Conservation (phyloP, 345 rosid species). For the Eucalyptus albens region DNA sequence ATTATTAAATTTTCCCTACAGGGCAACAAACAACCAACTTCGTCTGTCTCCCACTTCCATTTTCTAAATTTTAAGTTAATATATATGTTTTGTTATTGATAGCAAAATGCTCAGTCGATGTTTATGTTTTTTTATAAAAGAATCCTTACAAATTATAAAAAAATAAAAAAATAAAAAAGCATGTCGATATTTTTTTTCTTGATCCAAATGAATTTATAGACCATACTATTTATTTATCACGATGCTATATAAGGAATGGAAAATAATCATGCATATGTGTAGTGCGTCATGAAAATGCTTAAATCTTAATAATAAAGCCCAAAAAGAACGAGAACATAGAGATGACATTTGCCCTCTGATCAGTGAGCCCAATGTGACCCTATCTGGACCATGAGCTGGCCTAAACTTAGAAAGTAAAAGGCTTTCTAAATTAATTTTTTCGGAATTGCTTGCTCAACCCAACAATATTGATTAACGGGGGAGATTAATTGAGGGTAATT, state of each 20-base stretch:
- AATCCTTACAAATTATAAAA: background rate
- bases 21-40: background rate
- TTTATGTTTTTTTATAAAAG: background rate
- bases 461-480: background rate
- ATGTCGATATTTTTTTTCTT: background rate
- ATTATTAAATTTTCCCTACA: background rate
- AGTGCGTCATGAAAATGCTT: background rate
- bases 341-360: background rate
- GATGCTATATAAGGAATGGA: background rate
- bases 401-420: background rate
- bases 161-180: background rate
- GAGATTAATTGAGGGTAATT: background rate
- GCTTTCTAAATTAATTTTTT: background rate
- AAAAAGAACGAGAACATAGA: background rate
- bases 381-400: background rate
- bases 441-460: background rate
- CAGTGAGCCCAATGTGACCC: background rate
- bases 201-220: background rate
- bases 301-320: background rate
- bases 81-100: background rate
- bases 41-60: background rate
- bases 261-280: background rate
- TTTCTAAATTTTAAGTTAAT: background rate
- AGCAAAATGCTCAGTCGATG: background rate
- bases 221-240: background rate